Conservation (phyloP, 2,329 filamentous ascomycete genomes). For the Rosellinia necatrix region DNA sequence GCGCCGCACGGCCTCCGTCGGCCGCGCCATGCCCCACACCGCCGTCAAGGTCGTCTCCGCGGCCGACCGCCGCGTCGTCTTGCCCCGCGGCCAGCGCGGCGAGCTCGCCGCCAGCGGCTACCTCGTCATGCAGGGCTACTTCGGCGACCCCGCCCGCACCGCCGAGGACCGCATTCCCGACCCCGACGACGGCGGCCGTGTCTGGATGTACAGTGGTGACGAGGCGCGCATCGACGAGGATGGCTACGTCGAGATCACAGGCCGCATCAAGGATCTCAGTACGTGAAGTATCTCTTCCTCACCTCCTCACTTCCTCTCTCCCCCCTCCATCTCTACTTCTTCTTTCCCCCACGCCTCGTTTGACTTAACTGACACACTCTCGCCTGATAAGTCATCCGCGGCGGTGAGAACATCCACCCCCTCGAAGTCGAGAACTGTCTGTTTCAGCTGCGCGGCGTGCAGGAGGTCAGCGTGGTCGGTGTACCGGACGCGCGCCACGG, state of each 20-base stretch:
- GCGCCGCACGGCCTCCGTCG: constrained; percentile 77
- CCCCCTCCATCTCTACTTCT: neutral
- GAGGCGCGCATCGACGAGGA: constrained; percentile 83
- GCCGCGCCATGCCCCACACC: constrained; percentile 83
- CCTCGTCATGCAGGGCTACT: constrained; percentile 90
- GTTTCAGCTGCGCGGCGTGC: constrained; percentile 67
- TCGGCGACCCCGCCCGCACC: constrained; percentile 72
- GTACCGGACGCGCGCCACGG: constrained; percentile 82
- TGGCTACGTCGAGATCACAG: constrained; percentile 87
- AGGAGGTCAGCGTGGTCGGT: constrained; percentile 82
- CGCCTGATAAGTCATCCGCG: constrained; percentile 85
- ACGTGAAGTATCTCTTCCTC: constrained; percentile 4
- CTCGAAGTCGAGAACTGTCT: constrained; percentile 90
- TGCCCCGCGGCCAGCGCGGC: constrained; percentile 70
- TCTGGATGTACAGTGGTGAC: constrained; percentile 94
- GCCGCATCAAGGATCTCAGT: constrained; percentile 87
- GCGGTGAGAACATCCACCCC: constrained; percentile 95
- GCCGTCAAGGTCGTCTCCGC: constrained; percentile 75
- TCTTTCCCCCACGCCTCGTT: too few species aligned
- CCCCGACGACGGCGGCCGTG: constrained; percentile 39
- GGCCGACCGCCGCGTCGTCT: constrained; percentile 57
- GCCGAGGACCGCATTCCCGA: constrained; percentile 61
- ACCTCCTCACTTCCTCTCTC: neutral
- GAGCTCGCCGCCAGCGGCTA: constrained; percentile 87
- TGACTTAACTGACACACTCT: neutral